Evolutionary conservation across 2,329 filamentous ascomycete species (phyloP).

Genomic region (Emydomyces testavorans): DNA sequence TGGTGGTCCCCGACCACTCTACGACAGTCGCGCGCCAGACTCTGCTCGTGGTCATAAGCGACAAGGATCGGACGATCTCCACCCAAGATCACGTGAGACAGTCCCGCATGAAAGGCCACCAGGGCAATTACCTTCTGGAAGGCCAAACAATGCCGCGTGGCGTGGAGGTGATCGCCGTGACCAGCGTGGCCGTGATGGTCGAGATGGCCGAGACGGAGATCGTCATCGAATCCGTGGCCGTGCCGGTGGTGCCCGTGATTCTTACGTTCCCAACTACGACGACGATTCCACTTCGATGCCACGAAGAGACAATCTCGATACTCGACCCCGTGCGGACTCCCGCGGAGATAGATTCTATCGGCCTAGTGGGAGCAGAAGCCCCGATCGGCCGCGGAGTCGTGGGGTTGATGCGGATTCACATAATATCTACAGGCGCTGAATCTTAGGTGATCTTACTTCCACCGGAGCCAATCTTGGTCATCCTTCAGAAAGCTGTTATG

Average conservation of each 20-base stretch:
- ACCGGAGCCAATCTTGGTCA: no score
- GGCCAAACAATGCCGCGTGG: conserved; percentile 21
- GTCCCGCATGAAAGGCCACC: conserved; percentile 3
- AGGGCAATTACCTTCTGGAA: conserved; percentile 18
- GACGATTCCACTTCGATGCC: conserved; percentile 9
- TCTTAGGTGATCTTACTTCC: no score
- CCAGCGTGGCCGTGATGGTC: conserved; percentile 21
- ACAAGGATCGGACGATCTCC: conserved; percentile 18
- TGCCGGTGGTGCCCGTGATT: conserved; percentile 20
- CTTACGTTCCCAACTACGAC: conserved; percentile 30
- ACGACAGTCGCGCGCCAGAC: conserved; percentile 21
- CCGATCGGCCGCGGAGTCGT: conserved; percentile 13
- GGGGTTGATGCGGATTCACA: conserved; percentile 4
- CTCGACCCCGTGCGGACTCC: conserved; percentile 4
- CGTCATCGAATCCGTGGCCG: background rate
- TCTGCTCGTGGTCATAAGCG: conserved; percentile 16
- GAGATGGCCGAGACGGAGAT: background rate
- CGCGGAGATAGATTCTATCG: conserved; percentile 13
- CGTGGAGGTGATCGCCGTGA: conserved; percentile 21
- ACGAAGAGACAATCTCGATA: conserved; percentile 11
- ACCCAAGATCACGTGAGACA: background rate
- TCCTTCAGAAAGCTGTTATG: background rate
- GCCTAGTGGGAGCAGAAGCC: conserved; percentile 14
- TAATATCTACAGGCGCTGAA: conserved; percentile 14
- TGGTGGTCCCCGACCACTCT: conserved; percentile 22